A percentile compares a stretch with the other conserved stretches of the same genome.
phyloP scores from a whole-genome alignment of 108 stramenopile genomes.

The Cyclotella baltica region DNA sequence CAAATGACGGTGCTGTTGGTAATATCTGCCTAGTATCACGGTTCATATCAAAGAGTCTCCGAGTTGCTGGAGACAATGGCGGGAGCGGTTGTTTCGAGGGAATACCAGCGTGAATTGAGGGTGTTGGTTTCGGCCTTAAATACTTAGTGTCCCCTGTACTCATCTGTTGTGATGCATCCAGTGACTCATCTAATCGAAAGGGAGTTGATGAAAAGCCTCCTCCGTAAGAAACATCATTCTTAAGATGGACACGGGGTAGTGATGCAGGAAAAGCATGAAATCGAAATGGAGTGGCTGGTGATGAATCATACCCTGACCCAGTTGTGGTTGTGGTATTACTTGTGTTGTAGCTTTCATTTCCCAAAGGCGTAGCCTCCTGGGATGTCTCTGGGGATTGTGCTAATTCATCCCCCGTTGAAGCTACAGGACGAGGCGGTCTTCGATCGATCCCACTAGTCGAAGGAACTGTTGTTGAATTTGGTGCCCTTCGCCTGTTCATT shows the following conservation, averaged over 20 bases:
- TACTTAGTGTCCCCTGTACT: conserved; percentile 19
- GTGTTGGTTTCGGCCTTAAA: conserved; percentile 20
- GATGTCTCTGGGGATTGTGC: conserved; percentile 18
- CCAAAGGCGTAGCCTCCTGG: neutral
- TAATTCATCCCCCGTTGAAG: neutral
- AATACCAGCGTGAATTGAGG: neutral
- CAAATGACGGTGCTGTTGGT: conserved; percentile 29
- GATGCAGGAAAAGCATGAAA: conserved; percentile 87
- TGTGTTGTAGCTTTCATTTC: conserved; percentile 7
- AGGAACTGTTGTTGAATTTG: neutral
- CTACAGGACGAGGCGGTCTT: conserved; percentile 11
- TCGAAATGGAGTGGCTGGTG: conserved; percentile 71
- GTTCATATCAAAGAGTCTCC: conserved; percentile 42
- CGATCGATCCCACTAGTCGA: neutral
- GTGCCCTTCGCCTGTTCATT: conserved; percentile 1
- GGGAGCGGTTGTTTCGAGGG: conserved; percentile 27
- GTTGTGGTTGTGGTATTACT: conserved; percentile 11
- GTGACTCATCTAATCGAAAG: conserved; percentile 26
- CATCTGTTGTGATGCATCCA: neutral
- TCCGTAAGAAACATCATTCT: neutral
- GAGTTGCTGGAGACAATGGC: conserved; percentile 55
- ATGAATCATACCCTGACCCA: conserved; percentile 30
- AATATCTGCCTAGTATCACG: neutral
- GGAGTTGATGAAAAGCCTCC: conserved; percentile 22
- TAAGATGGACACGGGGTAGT: conserved; percentile 68